Percentiles rank a stretch among this genome's conserved stretches.
These are phyloP conservation scores for Auricularia auricula-judae DNA, from an alignment of 768 basidiomycete genomes.

Conservation along the genomic window DNA sequence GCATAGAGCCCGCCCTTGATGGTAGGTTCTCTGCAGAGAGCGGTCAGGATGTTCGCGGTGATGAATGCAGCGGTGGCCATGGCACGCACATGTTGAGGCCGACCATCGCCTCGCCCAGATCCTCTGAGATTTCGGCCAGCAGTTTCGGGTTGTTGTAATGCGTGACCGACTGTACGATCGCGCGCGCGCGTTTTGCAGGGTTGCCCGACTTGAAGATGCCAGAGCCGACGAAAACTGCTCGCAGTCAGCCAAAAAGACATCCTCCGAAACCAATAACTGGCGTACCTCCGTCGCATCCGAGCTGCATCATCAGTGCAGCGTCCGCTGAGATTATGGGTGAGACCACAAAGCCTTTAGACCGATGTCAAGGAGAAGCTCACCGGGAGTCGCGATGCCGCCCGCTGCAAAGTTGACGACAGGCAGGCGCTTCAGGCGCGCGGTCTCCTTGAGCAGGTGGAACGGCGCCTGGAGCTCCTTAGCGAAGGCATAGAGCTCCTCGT, in stretches of 20 bases:
- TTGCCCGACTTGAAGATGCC: constrained; percentile 96
- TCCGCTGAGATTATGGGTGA: constrained; percentile 38
- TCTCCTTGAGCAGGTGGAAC: constrained; percentile 91
- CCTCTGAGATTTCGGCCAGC: constrained; percentile 81
- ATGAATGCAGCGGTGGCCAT: no score
- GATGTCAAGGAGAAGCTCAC: no score
- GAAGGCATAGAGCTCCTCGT: constrained; percentile 88
- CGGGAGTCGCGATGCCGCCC: constrained; percentile 82
- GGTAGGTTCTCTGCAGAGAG: not conserved
- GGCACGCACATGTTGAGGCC: constrained; percentile 71
- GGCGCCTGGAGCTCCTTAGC: constrained; percentile 91
- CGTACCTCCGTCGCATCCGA: constrained; percentile 91
- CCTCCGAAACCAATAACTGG: not conserved
- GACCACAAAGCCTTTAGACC: no score
- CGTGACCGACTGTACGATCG: constrained; percentile 93
- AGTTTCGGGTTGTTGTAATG: constrained; percentile 93
- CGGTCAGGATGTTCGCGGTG: no score
- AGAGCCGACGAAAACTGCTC: constrained; percentile 96
- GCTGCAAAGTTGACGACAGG: constrained; percentile 97
- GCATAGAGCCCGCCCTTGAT: not conserved
- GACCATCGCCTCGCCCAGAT: constrained; percentile 88
- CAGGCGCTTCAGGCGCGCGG: constrained; percentile 82
- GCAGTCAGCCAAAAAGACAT: not conserved
- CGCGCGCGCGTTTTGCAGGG: constrained; percentile 85
- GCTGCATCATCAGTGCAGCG: constrained; percentile 97